These are phyloP conservation scores for Penicillium tannophilum DNA, from an alignment of 495 filamentous ascomycete species.

Conservation along the genomic window DNA sequence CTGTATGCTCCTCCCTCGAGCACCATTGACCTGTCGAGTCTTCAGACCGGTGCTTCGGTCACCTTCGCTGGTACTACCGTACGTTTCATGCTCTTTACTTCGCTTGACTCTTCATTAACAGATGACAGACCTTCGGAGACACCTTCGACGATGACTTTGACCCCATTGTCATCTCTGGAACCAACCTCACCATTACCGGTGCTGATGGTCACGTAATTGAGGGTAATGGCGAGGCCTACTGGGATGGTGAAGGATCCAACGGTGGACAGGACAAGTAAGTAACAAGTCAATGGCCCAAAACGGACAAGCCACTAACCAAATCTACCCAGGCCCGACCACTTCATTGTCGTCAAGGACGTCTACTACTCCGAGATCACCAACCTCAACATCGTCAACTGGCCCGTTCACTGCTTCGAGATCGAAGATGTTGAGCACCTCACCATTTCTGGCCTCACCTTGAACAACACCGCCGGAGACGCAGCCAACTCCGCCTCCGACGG, in stretches of 20 bases:
- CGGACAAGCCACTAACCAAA: slow-evolving; percentile 31
- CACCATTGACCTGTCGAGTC: slow-evolving; percentile 52
- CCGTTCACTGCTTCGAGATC: slow-evolving; percentile 64
- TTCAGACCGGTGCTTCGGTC: slow-evolving; percentile 42
- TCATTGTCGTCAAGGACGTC: slow-evolving; percentile 46
- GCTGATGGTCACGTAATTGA: slow-evolving; percentile 44
- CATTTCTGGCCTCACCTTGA: slow-evolving; percentile 56
- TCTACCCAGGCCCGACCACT: slow-evolving; percentile 44
- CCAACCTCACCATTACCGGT: slow-evolving; percentile 46
- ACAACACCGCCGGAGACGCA: slow-evolving; percentile 58
- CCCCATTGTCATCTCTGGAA: slow-evolving; percentile 53
- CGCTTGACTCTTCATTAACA: not conserved
- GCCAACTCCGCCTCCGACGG: slow-evolving; percentile 40
- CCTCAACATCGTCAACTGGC: slow-evolving; percentile 58
- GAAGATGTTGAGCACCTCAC: slow-evolving; percentile 49
- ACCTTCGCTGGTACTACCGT: slow-evolving; percentile 50
- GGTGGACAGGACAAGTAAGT: slow-evolving; percentile 59
- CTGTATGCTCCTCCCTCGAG: slow-evolving; percentile 52
- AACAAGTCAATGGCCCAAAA: slow-evolving; percentile 27
- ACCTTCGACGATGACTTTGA: slow-evolving; percentile 54
- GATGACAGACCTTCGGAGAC: slow-evolving; percentile 27
- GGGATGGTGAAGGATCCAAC: slow-evolving; percentile 55
- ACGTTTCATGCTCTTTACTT: slow-evolving; percentile 27
- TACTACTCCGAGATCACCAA: slow-evolving; percentile 47
- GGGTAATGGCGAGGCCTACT: slow-evolving; percentile 47